These are phyloP conservation scores for Pachysandra terminalis DNA, from an alignment of 164 flowering plant genomes.

Conservation along the genomic window DNA sequence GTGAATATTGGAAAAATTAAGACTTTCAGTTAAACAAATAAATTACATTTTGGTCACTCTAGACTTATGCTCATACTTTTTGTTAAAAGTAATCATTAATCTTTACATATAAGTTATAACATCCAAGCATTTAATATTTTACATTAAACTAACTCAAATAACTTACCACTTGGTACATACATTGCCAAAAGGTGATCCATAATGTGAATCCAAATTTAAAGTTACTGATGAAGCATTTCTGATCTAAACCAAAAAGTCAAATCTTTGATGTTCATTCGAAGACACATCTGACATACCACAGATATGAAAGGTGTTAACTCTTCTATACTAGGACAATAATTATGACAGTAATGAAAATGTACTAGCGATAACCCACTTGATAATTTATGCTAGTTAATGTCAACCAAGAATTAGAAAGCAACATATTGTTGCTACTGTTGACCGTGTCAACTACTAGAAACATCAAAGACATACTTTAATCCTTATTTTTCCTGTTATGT, in stretches of 20 bases:
- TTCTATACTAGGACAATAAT: not conserved
- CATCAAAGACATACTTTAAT: not conserved
- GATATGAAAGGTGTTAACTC: not conserved
- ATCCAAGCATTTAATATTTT: not conserved
- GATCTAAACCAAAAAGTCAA: not conserved
- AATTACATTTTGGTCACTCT: not conserved
- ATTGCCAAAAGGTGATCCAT: not conserved
- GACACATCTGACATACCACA: not conserved
- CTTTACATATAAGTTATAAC: not conserved
- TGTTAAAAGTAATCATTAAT: not conserved
- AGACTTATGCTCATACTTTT: not conserved
- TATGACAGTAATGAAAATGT: not conserved
- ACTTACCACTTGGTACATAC: not conserved
- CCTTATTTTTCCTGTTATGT: not conserved
- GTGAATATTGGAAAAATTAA: conserved; percentile 10
- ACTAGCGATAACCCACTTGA: too few relatives aligned
- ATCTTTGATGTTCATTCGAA: not conserved
- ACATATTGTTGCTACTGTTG: not conserved
- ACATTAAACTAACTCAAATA: not conserved
- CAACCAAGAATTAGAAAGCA: not conserved
- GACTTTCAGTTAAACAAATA: not conserved
- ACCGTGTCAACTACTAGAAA: too few relatives aligned
- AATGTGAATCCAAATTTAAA: not conserved
- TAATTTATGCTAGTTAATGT: not conserved
- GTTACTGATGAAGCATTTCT: not conserved